These are phyloP conservation scores for Russula sp. DNA, from an alignment of 768 basidiomycete genomes.

Conservation along the genomic window DNA sequence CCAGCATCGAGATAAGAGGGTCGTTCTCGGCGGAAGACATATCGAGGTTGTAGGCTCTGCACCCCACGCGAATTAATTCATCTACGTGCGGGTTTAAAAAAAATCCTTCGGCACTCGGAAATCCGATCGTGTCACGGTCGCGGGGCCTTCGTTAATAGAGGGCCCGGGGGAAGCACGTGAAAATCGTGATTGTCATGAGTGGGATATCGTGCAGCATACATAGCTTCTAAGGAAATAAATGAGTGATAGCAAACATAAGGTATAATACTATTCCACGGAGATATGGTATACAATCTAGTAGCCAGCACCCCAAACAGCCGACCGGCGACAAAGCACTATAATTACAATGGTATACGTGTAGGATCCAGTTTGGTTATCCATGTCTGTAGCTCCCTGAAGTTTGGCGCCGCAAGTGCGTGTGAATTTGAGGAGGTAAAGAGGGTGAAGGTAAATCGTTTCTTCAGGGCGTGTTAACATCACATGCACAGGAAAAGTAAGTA, in stretches of 20 bases:
- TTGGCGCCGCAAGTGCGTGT: constrained; percentile 80
- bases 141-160: too few relatives aligned
- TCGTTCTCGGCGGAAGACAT: too few relatives aligned
- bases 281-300: constrained; percentile 21
- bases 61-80: too few relatives aligned
- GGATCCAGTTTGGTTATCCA: constrained; percentile 87
- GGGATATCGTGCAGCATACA: constrained; percentile 20
- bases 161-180: neutral
- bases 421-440: constrained; percentile 91
- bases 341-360: constrained; percentile 40
- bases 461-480: constrained; percentile 9
- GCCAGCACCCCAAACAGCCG: constrained; percentile 2
- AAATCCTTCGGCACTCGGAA: too few relatives aligned
- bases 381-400: constrained; percentile 71
- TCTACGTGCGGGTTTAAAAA: too few relatives aligned
- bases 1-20: too few relatives aligned
- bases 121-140: too few relatives aligned
- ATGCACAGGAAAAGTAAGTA: neutral
- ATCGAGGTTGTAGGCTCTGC: too few relatives aligned
- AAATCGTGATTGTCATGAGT: constrained; percentile 21
- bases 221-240: constrained; percentile 23
- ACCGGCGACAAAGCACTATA: constrained; percentile 1
- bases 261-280: constrained; percentile 19
- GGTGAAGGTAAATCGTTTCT: constrained; percentile 86
- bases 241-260: constrained; percentile 21